Conservation (phyloP, 192 early-diverging fungal genomes). For the Coemansia sp. region DNA sequence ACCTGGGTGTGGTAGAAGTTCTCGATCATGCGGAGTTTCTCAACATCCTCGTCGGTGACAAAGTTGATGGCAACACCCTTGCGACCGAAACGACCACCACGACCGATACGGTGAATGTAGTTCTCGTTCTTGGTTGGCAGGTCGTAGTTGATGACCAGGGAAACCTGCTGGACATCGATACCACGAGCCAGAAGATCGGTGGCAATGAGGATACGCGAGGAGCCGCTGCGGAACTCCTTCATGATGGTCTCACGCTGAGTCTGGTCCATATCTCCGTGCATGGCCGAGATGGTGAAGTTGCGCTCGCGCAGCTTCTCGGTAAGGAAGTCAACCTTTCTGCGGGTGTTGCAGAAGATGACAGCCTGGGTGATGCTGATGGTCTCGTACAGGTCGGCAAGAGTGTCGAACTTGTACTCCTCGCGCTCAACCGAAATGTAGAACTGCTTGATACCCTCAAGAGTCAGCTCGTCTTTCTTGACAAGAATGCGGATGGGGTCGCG, state of each 20-base stretch:
- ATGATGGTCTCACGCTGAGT: slow-evolving; percentile 94
- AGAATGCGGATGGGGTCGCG: slow-evolving; percentile 97
- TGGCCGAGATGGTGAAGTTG: slow-evolving; percentile 95
- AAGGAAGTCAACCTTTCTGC: slow-evolving; percentile 99
- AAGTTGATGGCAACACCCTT: slow-evolving; percentile 99
- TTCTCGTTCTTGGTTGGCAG: slow-evolving; percentile 96
- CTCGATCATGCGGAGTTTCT: slow-evolving; percentile 86
- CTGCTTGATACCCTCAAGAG: slow-evolving; percentile 95
- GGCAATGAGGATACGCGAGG: slow-evolving; percentile 94
- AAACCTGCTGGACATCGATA: slow-evolving; percentile 99
- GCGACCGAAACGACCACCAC: slow-evolving; percentile 99
- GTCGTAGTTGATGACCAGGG: slow-evolving; percentile 99
- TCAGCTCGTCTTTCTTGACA: slow-evolving; percentile 96
- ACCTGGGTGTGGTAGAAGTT: slow-evolving; percentile 99
- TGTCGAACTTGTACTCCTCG: slow-evolving; percentile 99
- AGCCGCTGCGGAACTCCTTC: slow-evolving; percentile 99
- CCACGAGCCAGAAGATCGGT: slow-evolving; percentile 98
- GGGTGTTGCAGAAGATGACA: slow-evolving; percentile 99
- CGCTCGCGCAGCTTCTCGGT: slow-evolving; percentile 92
- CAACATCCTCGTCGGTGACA: slow-evolving; percentile 93
- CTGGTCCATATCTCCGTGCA: slow-evolving; percentile 99
- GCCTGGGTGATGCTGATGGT: slow-evolving; percentile 98
- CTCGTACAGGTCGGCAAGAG: slow-evolving; percentile 97
- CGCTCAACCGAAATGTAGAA: slow-evolving; percentile 98
- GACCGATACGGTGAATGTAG: slow-evolving; percentile 99